Conservation (phyloP, 164 flowering plant genomes). For the Vitis riparia region DNA sequence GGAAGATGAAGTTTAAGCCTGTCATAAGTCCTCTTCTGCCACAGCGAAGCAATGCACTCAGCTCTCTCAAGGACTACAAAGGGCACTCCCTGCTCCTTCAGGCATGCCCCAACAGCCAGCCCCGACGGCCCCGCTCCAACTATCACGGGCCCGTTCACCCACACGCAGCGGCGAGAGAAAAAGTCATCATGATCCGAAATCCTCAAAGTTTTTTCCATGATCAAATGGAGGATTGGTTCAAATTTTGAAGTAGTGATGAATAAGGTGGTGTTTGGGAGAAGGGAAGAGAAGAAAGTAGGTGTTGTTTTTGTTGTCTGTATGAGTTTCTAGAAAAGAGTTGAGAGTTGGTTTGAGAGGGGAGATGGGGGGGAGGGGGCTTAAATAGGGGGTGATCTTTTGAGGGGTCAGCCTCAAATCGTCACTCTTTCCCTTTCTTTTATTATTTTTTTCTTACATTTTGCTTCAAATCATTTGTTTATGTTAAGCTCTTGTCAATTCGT, state of each 20-base stretch:
- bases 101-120: slow-evolving; percentile 72
- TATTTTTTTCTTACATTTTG: slow-evolving; percentile 6
- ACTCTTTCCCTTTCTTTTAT: not conserved
- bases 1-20: slow-evolving; percentile 83
- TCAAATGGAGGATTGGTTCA: not conserved
- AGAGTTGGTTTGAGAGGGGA: slow-evolving; percentile 11
- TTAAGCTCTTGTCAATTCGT: no score
- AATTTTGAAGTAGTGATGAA: not conserved
- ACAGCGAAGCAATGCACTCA: slow-evolving; percentile 71
- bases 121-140: slow-evolving; percentile 89
- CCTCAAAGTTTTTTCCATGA: slow-evolving; percentile 30
- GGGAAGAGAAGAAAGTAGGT: not conserved
- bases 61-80: slow-evolving; percentile 57
- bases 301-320: slow-evolving; percentile 5
- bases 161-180: slow-evolving; percentile 39
- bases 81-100: slow-evolving; percentile 59
- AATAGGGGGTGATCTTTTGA: slow-evolving; percentile 23
- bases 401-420: slow-evolving; percentile 11
- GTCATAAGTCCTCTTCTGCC: slow-evolving; percentile 71
- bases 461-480: slow-evolving; percentile 1
- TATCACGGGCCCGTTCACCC: slow-evolving; percentile 78
- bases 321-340: not conserved
- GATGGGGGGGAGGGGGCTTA: slow-evolving; percentile 21
- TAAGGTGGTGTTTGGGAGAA: not conserved
- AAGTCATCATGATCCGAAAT: slow-evolving; percentile 28